phyloP scores from a whole-genome alignment of 2,329 filamentous ascomycete genomes.

The Venturia effusa region DNA sequence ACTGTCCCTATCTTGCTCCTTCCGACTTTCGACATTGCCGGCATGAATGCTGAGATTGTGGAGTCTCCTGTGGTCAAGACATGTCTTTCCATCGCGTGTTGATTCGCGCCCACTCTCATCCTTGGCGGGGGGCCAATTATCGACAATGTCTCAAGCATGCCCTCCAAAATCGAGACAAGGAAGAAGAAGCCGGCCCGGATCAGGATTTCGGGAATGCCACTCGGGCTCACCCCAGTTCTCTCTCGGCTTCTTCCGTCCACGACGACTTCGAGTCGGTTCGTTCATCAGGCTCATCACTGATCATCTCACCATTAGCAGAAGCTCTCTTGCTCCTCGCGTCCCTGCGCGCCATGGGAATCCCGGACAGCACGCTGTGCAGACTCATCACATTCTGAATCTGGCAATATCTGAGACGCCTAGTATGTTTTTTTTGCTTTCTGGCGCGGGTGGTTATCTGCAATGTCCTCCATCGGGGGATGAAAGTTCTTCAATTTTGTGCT shows the following conservation, averaged over 20 bases:
- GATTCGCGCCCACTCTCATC: background rate
- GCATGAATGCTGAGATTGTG: background rate
- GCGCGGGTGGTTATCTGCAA: too few relatives aligned
- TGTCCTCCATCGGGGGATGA: too few relatives aligned
- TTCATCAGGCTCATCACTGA: background rate
- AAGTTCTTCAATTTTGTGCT: too few relatives aligned
- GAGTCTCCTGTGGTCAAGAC: background rate
- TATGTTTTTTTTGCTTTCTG: too few relatives aligned
- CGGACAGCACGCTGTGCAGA: background rate
- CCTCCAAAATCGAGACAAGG: too few relatives aligned
- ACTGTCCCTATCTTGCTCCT: background rate
- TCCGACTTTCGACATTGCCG: background rate
- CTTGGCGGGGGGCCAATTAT: too few relatives aligned
- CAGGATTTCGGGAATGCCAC: background rate
- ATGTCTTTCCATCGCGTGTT: background rate
- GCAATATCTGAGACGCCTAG: background rate
- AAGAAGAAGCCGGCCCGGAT: background rate
- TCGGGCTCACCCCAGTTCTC: background rate
- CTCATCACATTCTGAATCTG: background rate
- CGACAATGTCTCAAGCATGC: too few relatives aligned
- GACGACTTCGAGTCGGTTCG: background rate
- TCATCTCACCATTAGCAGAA: background rate
- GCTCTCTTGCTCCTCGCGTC: background rate
- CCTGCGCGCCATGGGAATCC: background rate
- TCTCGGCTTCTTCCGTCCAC: background rate